Conservation (phyloP, 2,329 filamentous ascomycete genomes). For the Fusarium globosum region DNA sequence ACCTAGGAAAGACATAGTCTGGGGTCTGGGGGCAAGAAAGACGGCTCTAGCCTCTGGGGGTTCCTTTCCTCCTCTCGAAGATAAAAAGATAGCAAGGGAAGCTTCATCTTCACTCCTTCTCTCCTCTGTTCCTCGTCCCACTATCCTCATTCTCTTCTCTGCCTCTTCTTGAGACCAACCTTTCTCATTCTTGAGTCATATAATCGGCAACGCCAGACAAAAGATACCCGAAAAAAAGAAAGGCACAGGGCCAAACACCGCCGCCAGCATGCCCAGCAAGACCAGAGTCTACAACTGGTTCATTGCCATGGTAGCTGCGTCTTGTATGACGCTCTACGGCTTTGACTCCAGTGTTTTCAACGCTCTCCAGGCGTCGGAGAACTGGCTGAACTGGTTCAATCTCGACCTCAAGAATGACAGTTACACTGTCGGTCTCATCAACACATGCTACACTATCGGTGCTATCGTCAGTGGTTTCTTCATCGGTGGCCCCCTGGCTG, state of each 20-base stretch:
- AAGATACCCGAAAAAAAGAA: background rate
- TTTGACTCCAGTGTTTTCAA: conserved; percentile 82
- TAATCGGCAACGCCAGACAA: background rate
- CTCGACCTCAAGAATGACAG: conserved; percentile 55
- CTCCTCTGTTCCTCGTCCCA: conserved; percentile 7
- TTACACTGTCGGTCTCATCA: conserved; percentile 64
- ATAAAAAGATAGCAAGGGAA: conserved; percentile 36
- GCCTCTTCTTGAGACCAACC: background rate
- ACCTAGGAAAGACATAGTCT: conserved; percentile 8
- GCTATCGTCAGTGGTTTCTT: conserved; percentile 78
- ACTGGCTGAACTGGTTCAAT: conserved; percentile 75
- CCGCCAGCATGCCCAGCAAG: conserved; percentile 50
- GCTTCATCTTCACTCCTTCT: conserved; percentile 9
- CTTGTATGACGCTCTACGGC: conserved; percentile 80
- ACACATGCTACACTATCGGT: conserved; percentile 77
- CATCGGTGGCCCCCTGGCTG: conserved; percentile 71
- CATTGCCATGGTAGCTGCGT: conserved; percentile 75
- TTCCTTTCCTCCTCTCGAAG: conserved; percentile 18
- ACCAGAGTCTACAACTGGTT: conserved; percentile 56
- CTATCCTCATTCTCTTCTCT: conserved; percentile 4
- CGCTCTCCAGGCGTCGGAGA: conserved; percentile 73
- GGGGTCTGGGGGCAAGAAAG: conserved; percentile 33
- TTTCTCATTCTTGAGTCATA: background rate
- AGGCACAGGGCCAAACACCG: conserved; percentile 23
- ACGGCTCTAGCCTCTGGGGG: conserved; percentile 16